A percentile compares a stretch with the other conserved stretches of the same genome.
Evolutionary conservation across 495 filamentous ascomycete species (phyloP).

Genomic region (Patellaria atrata): DNA sequence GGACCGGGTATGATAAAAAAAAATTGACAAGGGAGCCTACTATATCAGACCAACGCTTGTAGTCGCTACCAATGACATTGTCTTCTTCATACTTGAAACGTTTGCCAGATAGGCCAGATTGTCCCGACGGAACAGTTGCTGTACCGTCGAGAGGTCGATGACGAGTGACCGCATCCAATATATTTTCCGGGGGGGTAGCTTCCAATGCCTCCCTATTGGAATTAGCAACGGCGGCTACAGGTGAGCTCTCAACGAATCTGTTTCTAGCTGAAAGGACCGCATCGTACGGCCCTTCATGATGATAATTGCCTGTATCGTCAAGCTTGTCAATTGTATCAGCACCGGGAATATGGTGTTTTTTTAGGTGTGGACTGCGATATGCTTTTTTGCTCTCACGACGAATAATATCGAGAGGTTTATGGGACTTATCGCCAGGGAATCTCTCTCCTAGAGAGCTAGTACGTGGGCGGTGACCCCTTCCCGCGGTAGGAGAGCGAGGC

Average conservation of each 20-base stretch:
- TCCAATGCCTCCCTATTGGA: constrained; percentile 65
- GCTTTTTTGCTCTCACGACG: constrained; percentile 44
- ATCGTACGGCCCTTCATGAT: constrained; percentile 90
- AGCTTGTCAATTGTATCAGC: constrained; percentile 72
- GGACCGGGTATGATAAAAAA: neutral
- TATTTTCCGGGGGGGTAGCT: constrained; percentile 70
- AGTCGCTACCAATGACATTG: constrained; percentile 46
- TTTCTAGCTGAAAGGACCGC: constrained; percentile 64
- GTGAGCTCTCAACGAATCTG: constrained; percentile 42
- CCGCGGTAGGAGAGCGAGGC: neutral
- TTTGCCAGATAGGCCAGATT: constrained; percentile 47
- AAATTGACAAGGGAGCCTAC: constrained; percentile 33
- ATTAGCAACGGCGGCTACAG: constrained; percentile 60
- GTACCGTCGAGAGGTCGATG: constrained; percentile 79
- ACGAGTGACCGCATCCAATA: constrained; percentile 55
- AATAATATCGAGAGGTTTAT: constrained; percentile 47
- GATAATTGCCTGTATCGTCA: constrained; percentile 53
- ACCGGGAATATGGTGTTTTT: constrained; percentile 47
- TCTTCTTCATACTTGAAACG: constrained; percentile 75
- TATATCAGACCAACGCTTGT: constrained; percentile 50
- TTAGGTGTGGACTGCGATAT: constrained; percentile 45
- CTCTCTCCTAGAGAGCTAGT: constrained; percentile 40
- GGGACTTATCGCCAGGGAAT: constrained; percentile 45
- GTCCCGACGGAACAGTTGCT: constrained; percentile 60
- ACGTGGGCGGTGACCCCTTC: constrained; percentile 19